Percentiles rank a stretch among this genome's conserved stretches.
Evolutionary conservation across 441 rosid species (phyloP).

Genomic region (Biscutella auriculata): DNA sequence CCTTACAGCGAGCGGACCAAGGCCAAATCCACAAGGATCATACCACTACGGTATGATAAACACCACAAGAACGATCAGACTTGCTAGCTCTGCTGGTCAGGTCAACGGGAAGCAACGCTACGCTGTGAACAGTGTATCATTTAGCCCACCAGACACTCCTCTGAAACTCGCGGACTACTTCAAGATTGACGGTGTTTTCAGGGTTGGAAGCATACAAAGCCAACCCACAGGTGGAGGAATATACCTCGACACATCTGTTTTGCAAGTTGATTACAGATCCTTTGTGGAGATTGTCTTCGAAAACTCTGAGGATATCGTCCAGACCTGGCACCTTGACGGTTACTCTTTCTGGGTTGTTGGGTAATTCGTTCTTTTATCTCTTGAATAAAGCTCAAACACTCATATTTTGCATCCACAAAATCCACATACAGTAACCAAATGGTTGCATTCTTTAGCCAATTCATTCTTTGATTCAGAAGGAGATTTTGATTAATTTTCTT

Average conservation of each 20-base stretch:
- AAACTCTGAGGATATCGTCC: slow-evolving; percentile 57
- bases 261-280: slow-evolving; percentile 57
- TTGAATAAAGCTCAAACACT: no score
- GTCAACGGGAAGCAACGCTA: slow-evolving; percentile 82
- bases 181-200: slow-evolving; percentile 68
- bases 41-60: slow-evolving; percentile 94
- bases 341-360: slow-evolving; percentile 88
- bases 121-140: slow-evolving; percentile 78
- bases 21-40: slow-evolving; percentile 98
- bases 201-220: slow-evolving; percentile 47
- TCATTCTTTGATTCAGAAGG: background rate
- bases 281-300: slow-evolving; percentile 69
- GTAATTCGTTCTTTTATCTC: no score
- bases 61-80: slow-evolving; percentile 59
- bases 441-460: no score
- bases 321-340: slow-evolving; percentile 82
- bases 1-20: slow-evolving; percentile 93
- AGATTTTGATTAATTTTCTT: background rate
- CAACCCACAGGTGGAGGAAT: slow-evolving; percentile 64
- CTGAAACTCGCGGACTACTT: slow-evolving; percentile 78
- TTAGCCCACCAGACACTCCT: slow-evolving; percentile 73
- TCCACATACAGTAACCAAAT: no score
- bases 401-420: no score
- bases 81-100: slow-evolving; percentile 65
- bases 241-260: slow-evolving; percentile 71